A percentile compares a stretch with the other conserved stretches of the same genome.
phyloP scores from a whole-genome alignment of 2,329 filamentous ascomycete species.

The Pseudogymnoascus sp. region DNA sequence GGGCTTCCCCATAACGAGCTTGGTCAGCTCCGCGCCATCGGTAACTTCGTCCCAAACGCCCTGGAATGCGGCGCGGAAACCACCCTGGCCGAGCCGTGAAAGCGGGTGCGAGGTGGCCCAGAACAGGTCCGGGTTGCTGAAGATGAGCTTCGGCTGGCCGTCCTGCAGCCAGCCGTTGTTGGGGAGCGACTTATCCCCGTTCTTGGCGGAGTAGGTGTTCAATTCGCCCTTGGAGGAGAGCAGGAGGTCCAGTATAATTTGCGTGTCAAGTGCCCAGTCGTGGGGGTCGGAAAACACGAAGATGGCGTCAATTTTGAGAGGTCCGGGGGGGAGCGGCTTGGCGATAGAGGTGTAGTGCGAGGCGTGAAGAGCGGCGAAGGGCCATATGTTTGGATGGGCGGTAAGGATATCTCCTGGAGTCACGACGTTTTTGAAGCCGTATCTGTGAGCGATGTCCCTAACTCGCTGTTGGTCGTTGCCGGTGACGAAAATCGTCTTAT shows the following conservation, averaged over 20 bases:
- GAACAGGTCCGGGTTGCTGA: slow-evolving; percentile 81
- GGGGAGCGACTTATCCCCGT: slow-evolving; percentile 54
- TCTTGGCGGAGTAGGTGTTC: slow-evolving; percentile 69
- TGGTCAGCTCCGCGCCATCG: slow-evolving; percentile 47
- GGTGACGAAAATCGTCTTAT: slow-evolving; percentile 66
- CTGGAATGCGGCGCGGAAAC: slow-evolving; percentile 72
- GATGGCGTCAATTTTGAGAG: slow-evolving; percentile 76
- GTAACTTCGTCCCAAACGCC: slow-evolving; percentile 73
- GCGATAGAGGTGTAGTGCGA: slow-evolving; percentile 51
- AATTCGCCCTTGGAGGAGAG: slow-evolving; percentile 70
- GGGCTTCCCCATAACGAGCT: slow-evolving; percentile 76
- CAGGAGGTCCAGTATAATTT: slow-evolving; percentile 76
- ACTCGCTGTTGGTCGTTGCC: slow-evolving; percentile 54
- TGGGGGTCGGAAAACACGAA: slow-evolving; percentile 94
- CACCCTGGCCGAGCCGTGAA: slow-evolving; percentile 83
- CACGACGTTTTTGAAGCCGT: slow-evolving; percentile 74
- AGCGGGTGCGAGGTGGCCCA: slow-evolving; percentile 83
- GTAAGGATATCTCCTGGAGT: slow-evolving; percentile 77
- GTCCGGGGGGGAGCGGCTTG: slow-evolving; percentile 45
- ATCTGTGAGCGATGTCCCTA: slow-evolving; percentile 28
- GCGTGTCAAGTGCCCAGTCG: slow-evolving; percentile 87
- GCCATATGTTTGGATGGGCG: slow-evolving; percentile 68
- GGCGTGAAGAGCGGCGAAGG: slow-evolving; percentile 63
- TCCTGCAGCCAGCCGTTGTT: slow-evolving; percentile 77
- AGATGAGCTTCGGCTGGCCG: slow-evolving; percentile 72